Base-by-base conservation (phyloP, 805 yeast genomes). In the Kregervanrija fluxuum region DNA sequence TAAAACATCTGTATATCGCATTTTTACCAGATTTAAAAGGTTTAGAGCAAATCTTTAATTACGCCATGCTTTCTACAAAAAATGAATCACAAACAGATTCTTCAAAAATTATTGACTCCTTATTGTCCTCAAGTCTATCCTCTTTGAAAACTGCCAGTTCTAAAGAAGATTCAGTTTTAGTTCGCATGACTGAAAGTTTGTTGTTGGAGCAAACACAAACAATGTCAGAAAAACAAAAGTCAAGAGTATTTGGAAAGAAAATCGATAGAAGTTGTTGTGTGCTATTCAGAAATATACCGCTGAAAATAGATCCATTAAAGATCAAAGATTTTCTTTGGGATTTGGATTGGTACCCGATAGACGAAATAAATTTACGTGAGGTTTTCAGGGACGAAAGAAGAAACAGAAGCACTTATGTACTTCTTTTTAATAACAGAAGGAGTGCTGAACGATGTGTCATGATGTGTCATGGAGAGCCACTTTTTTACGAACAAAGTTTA, bases 381-480 rank as follows among this genome's bases (percentile, higher is more conserved):
- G 41, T 53, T 1, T 37, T 33, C 14, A 44, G 47, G 0, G 51
- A 51, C 37, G 30, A 40, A n/a, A 33, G 15, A 3, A 35, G 49
- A 1, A 44, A 48, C 5, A 32, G 48, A 1, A 52, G 58, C 5
- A 49, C 60, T 2, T 69, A 66, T 50, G 54, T 77, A 9, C 58
- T 77, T 3, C 59, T 67, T 15, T 82, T 82, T 51, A 65, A 65
- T 12, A 67, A 71, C 48, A 46, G 52, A 2, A 47, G 55, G 2
- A 77, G 75, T 45, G 80, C 86, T 2, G 49, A 48, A 14, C 60
- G 78, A 36, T 82, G 81, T 55, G 74, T 73, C 4, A 58, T 74
- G 11, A 71, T 73, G 48, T 71, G 67, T 53, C 78, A 82, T 55
- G 83, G 84, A 2, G 50, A 54, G 15, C 55, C 53, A 16, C 57